Evolutionary conservation across 2,329 filamentous ascomycete genomes (phyloP).

Genomic region (Rhytidhysteron rufulum): DNA sequence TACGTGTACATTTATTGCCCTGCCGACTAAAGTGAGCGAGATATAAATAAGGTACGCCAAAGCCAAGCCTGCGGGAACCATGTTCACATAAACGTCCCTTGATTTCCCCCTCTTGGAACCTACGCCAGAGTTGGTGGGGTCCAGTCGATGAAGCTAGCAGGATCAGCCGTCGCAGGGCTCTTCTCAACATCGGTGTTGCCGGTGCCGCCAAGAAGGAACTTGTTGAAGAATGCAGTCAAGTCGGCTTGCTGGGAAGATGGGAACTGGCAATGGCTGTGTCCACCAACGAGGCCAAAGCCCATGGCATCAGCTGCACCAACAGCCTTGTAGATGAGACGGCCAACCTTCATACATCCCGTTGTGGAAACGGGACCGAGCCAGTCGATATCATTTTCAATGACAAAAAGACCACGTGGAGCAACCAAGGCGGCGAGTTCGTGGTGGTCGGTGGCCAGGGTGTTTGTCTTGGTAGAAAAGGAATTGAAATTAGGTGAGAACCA

Average conservation of each 20-base stretch:
- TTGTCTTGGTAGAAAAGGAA: slow-evolving; percentile 46
- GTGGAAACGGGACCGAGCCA: slow-evolving; percentile 57
- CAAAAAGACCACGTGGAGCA: slow-evolving; percentile 53
- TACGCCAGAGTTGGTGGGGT: slow-evolving; percentile 31
- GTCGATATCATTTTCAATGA: slow-evolving; percentile 57
- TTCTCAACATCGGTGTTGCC: slow-evolving; percentile 33
- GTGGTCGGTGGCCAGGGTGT: slow-evolving; percentile 53
- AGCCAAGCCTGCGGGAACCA: too few relatives aligned
- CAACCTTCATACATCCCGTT: slow-evolving; percentile 56
- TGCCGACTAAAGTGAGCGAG: too few relatives aligned
- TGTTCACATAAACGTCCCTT: too few relatives aligned
- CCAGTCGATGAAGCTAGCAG: slow-evolving; percentile 34
- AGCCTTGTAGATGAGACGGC: slow-evolving; percentile 52
- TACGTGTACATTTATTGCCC: background rate
- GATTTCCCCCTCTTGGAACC: slow-evolving; percentile 1
- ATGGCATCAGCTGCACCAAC: slow-evolving; percentile 53
- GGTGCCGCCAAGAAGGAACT: slow-evolving; percentile 39
- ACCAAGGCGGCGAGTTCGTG: slow-evolving; percentile 56
- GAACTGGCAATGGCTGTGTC: slow-evolving; percentile 55
- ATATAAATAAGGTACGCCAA: too few relatives aligned
- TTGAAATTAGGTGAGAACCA: slow-evolving; percentile 60
- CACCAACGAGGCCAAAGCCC: slow-evolving; percentile 55
- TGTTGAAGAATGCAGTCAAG: slow-evolving; percentile 53
- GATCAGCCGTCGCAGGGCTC: slow-evolving; percentile 23
- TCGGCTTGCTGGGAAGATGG: slow-evolving; percentile 51